These are phyloP conservation scores for Podaxis sp. DNA, from an alignment of 768 basidiomycete species.

Conservation along the genomic window DNA sequence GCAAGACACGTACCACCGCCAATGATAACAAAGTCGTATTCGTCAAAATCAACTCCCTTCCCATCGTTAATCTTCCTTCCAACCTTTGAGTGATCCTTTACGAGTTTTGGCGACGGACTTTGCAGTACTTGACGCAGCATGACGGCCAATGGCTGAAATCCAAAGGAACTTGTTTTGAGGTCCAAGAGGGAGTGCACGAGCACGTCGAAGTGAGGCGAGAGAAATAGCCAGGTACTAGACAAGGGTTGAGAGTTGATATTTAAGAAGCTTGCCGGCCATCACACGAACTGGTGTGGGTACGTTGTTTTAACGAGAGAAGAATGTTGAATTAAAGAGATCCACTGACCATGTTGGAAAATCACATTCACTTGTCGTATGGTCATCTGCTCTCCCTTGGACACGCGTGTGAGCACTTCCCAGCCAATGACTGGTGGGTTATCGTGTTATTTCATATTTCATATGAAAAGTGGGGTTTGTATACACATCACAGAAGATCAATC, in stretches of 20 bases:
- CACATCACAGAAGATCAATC: no score
- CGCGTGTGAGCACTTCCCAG: neutral
- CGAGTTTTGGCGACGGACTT: conserved; percentile 15
- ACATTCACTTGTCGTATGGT: neutral
- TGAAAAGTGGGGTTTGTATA: no score
- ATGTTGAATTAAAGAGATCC: neutral
- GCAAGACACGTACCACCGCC: conserved; percentile 43
- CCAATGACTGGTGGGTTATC: neutral
- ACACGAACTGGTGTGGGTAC: neutral
- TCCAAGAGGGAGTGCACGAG: conserved; percentile 9
- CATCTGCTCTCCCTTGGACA: neutral
- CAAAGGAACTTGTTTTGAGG: conserved; percentile 13
- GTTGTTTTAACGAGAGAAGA: neutral
- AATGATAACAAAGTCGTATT: conserved; percentile 49
- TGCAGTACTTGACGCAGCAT: conserved; percentile 17
- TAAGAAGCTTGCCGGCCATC: conserved; percentile 1
- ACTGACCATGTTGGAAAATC: neutral
- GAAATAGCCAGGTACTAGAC: conserved; percentile 12
- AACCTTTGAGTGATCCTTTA: conserved; percentile 22
- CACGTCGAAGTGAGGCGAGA: conserved; percentile 10
- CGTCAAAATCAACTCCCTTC: conserved; percentile 16
- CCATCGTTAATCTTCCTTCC: conserved; percentile 7
- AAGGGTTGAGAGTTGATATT: neutral
- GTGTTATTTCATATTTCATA: neutral
- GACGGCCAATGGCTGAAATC: conserved; percentile 20